Evolutionary conservation across 305 asterid species (phyloP).

Genomic region (Euphrasia arctica): DNA sequence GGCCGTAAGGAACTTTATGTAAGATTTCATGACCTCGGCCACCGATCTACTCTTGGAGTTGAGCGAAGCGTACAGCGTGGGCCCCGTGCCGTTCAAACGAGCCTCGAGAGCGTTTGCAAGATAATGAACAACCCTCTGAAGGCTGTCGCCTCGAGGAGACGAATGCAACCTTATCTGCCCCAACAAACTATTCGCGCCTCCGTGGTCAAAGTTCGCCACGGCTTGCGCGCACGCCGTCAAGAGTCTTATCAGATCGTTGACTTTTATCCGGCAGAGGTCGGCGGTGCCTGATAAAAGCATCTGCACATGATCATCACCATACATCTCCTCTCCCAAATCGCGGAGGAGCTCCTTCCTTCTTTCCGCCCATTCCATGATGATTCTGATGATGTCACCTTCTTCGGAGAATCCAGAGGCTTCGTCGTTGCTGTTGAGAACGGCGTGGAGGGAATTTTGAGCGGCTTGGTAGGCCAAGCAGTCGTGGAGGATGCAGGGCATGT

Average conservation of each 20-base stretch:
- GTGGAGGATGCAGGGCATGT: no score
- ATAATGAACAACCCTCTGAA: no score
- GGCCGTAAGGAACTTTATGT: constrained; percentile 30
- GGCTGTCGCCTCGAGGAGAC: not conserved
- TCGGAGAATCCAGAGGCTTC: no score
- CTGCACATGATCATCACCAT: no score
- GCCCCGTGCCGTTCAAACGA: constrained; percentile 62
- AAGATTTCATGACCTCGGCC: constrained; percentile 8
- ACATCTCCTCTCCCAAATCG: no score
- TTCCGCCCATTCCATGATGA: no score
- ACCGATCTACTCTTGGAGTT: constrained; percentile 42
- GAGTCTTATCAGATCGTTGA: constrained; percentile 52
- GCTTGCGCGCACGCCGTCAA: constrained; percentile 69
- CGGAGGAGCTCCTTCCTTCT: no score
- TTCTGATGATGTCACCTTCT: no score
- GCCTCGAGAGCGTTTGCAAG: constrained; percentile 45
- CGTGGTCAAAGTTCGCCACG: constrained; percentile 43
- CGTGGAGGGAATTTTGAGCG: no score
- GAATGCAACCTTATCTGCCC: constrained; percentile 50
- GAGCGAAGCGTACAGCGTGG: constrained; percentile 31
- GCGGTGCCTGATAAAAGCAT: no score
- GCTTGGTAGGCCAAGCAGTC: no score
- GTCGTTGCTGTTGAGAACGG: no score
- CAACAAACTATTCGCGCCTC: constrained; percentile 42
- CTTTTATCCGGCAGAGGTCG: constrained; percentile 29